A percentile compares a stretch with the other conserved stretches of the same genome.
Conservation (phyloP, 139 green algal species). For the Chlorella sp. region DNA sequence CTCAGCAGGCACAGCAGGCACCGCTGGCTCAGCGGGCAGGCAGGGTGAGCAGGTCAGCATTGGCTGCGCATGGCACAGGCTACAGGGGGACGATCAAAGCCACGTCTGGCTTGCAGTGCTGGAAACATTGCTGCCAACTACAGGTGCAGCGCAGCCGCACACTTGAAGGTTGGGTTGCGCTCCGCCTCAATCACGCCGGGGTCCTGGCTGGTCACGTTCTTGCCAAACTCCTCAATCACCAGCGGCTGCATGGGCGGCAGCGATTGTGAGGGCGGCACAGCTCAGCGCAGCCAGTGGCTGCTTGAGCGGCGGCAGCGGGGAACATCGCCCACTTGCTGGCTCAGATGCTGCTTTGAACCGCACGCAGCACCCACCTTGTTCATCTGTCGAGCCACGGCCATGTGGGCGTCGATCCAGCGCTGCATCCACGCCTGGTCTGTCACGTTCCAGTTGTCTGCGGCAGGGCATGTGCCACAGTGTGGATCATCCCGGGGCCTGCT, state of each 20-base stretch:
- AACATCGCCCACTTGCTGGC: too few relatives aligned
- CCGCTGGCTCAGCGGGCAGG: not conserved
- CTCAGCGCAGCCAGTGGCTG: too few relatives aligned
- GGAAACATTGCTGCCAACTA: not conserved
- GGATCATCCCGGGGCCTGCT: too few relatives aligned
- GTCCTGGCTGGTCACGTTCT: conserved; percentile 47
- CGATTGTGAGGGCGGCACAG: not conserved
- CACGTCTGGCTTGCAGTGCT: too few relatives aligned
- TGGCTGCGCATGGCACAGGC: too few relatives aligned
- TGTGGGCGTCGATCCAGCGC: conserved; percentile 29
- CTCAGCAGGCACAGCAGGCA: not conserved
- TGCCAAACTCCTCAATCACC: conserved; percentile 67
- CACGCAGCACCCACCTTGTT: conserved; percentile 49
- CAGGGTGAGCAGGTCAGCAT: too few relatives aligned
- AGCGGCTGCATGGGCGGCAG: conserved; percentile 45
- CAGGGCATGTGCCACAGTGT: too few relatives aligned
- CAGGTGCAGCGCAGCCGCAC: not conserved
- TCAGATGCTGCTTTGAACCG: too few relatives aligned
- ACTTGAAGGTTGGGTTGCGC: conserved; percentile 31
- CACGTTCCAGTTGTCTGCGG: conserved; percentile 25
- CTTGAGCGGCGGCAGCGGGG: too few relatives aligned
- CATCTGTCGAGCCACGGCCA: conserved; percentile 54
- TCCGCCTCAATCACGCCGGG: conserved; percentile 8
- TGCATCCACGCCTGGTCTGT: not conserved
- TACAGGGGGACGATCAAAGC: too few relatives aligned